Percentiles rank a stretch among this genome's conserved stretches.
Conservation (phyloP, 2,329 filamentous ascomycete species). For the Bipolaris gigantea region DNA sequence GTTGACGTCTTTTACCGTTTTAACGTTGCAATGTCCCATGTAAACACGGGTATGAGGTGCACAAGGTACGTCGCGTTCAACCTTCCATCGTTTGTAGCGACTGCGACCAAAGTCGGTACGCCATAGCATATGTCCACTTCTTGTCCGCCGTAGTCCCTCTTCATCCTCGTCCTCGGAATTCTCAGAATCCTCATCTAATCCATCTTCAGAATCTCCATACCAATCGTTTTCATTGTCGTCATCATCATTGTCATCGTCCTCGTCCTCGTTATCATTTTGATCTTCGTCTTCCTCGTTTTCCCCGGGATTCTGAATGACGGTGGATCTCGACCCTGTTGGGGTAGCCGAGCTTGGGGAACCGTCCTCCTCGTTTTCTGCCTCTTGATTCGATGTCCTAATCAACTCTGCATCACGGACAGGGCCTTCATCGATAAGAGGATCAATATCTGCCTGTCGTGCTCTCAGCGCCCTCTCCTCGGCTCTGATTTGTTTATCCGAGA, state of each 20-base stretch:
- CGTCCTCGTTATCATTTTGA: slow-evolving; percentile 31
- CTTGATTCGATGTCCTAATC: slow-evolving; percentile 20
- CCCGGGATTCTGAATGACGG: not conserved
- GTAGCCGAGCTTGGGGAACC: slow-evolving; percentile 7
- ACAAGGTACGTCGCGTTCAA: slow-evolving; percentile 60
- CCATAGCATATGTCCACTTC: slow-evolving; percentile 49
- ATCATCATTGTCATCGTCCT: slow-evolving; percentile 20
- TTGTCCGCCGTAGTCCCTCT: slow-evolving; percentile 40
- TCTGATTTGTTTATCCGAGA: slow-evolving; percentile 44
- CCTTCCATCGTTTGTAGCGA: slow-evolving; percentile 50
- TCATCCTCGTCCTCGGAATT: slow-evolving; percentile 33
- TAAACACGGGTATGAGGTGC: slow-evolving; percentile 60
- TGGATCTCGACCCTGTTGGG: not conserved
- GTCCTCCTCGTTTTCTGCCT: slow-evolving; percentile 11
- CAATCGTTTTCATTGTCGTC: slow-evolving; percentile 34
- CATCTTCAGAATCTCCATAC: slow-evolving; percentile 28
- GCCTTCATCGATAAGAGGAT: slow-evolving; percentile 51
- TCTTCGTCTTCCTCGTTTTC: slow-evolving; percentile 33
- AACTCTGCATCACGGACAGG: slow-evolving; percentile 42
- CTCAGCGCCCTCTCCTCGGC: slow-evolving; percentile 47
- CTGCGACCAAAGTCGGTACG: slow-evolving; percentile 54
- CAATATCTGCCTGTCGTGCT: slow-evolving; percentile 52
- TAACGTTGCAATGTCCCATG: slow-evolving; percentile 66
- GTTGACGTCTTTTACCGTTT: slow-evolving; percentile 70
- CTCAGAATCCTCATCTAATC: slow-evolving; percentile 40